phyloP scores from a whole-genome alignment of 371 early-diverging fungal genomes.

The Lichtheimia ramosa region DNA sequence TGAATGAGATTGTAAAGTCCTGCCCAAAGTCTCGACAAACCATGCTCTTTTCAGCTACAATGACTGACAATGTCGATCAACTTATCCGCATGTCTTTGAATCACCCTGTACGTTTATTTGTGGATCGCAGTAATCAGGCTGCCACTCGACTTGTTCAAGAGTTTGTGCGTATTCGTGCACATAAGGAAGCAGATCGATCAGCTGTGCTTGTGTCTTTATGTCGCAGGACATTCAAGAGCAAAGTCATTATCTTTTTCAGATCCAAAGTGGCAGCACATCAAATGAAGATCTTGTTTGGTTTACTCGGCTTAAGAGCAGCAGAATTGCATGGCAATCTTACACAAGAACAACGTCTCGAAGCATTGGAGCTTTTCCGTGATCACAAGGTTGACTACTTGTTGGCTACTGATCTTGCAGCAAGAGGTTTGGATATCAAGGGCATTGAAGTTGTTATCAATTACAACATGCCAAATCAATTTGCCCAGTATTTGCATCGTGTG shows the following conservation, averaged over 20 bases:
- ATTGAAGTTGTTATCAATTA: conserved; percentile 99
- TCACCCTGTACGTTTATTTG: conserved; percentile 88
- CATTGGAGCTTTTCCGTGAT: conserved; percentile 92
- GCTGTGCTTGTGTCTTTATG: conserved; percentile 87
- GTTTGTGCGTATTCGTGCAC: conserved; percentile 92
- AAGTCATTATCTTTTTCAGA: conserved; percentile 90
- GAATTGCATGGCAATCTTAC: conserved; percentile 98
- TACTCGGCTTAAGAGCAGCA: conserved; percentile 88
- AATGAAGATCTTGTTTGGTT: conserved; percentile 94
- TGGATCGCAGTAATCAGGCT: conserved; percentile 80
- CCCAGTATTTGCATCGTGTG: conserved; percentile 98
- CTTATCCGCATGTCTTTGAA: conserved; percentile 91
- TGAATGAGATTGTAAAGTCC: conserved; percentile 91
- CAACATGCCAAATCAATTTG: conserved; percentile 96
- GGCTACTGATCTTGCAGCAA: conserved; percentile 99
- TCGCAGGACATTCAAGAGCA: conserved; percentile 73
- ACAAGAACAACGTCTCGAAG: conserved; percentile 92
- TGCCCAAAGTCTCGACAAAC: conserved; percentile 95
- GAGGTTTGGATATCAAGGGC: conserved; percentile 99
- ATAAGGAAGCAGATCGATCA: conserved; percentile 83
- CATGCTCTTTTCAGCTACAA: conserved; percentile 99
- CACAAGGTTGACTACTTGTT: conserved; percentile 85
- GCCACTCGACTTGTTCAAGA: conserved; percentile 87
- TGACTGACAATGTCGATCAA: conserved; percentile 99
- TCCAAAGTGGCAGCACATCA: conserved; percentile 93